A percentile compares a stretch with the other conserved stretches of the same genome.
Conservation (phyloP, 129 eudicot species). For the Arctium minus region DNA sequence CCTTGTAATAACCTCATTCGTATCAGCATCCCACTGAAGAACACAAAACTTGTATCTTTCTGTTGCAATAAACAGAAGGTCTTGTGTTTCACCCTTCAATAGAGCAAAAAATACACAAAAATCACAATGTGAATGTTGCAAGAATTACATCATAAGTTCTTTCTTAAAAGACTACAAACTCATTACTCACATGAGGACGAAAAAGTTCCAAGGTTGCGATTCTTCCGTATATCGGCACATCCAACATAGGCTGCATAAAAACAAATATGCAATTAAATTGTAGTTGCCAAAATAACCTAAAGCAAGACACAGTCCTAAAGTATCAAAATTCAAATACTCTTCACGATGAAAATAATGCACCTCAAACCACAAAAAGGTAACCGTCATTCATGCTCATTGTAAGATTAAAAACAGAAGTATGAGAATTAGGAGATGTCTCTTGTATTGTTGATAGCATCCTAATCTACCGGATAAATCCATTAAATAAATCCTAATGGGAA, state of each 20-base stretch:
- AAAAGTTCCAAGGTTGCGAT: slow-evolving; percentile 94
- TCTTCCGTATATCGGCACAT: slow-evolving; percentile 96
- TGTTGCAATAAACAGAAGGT: slow-evolving; percentile 90
- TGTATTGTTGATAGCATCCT: not conserved
- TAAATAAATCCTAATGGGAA: no score
- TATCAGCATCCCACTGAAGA: slow-evolving; percentile 92
- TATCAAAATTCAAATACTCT: not conserved
- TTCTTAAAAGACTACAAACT: not conserved
- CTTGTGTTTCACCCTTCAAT: slow-evolving; percentile 88
- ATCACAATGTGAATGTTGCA: not conserved
- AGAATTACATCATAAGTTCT: not conserved
- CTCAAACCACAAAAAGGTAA: not conserved
- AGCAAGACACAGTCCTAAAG: not conserved
- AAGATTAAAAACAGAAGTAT: not conserved
- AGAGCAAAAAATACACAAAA: not conserved
- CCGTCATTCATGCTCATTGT: not conserved
- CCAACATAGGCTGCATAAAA: slow-evolving; percentile 78
- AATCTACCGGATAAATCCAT: not conserved
- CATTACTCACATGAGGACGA: slow-evolving; percentile 88
- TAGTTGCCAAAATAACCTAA: not conserved
- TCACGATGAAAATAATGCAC: not conserved
- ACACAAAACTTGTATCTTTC: slow-evolving; percentile 96
- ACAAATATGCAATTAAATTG: slow-evolving; percentile 6
- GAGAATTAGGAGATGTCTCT: not conserved
- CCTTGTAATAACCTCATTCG: slow-evolving; percentile 88